A percentile compares a stretch with the other conserved stretches of the same genome.
Evolutionary conservation across 371 early-diverging fungal species (phyloP).

Genomic region (Blakeslea trispora): DNA sequence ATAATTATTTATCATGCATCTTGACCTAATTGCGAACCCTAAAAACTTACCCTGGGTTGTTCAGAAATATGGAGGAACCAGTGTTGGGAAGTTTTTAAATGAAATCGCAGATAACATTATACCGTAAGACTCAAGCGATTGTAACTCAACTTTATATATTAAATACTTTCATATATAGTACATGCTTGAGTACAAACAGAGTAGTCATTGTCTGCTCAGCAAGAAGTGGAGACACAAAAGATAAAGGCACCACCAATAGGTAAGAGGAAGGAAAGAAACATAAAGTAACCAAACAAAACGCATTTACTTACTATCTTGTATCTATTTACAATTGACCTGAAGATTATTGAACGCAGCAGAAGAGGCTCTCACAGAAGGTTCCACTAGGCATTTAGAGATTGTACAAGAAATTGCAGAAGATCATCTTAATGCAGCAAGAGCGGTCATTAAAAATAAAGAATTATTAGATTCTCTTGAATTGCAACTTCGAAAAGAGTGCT

Average conservation of each 20-base stretch:
- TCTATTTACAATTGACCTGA: not conserved
- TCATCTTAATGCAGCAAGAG: conserved; percentile 77
- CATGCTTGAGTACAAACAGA: conserved; percentile 52
- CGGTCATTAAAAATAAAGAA: conserved; percentile 53
- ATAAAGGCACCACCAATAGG: conserved; percentile 78
- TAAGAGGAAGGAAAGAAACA: conserved; percentile 19
- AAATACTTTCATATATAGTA: conserved; percentile 17
- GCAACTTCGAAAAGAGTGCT: conserved; percentile 76
- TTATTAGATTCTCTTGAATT: conserved; percentile 54
- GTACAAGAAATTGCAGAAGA: conserved; percentile 83
- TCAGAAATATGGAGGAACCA: conserved; percentile 90
- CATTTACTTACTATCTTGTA: not conserved
- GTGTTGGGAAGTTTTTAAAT: conserved; percentile 79
- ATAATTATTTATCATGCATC: conserved; percentile 12
- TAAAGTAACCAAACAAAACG: not conserved
- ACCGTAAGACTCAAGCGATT: too few species aligned
- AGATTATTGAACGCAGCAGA: conserved; percentile 71
- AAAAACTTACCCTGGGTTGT: conserved; percentile 65
- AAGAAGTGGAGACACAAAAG: conserved; percentile 75
- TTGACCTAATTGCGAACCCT: conserved; percentile 22
- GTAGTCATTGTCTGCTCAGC: conserved; percentile 85
- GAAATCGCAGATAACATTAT: conserved; percentile 60
- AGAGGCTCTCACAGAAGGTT: conserved; percentile 66
- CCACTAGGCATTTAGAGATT: conserved; percentile 67
- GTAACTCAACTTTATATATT: not conserved